Evolutionary conservation across 495 filamentous ascomycete genomes (phyloP).

Genomic region (Aspergillus funiculosus): DNA sequence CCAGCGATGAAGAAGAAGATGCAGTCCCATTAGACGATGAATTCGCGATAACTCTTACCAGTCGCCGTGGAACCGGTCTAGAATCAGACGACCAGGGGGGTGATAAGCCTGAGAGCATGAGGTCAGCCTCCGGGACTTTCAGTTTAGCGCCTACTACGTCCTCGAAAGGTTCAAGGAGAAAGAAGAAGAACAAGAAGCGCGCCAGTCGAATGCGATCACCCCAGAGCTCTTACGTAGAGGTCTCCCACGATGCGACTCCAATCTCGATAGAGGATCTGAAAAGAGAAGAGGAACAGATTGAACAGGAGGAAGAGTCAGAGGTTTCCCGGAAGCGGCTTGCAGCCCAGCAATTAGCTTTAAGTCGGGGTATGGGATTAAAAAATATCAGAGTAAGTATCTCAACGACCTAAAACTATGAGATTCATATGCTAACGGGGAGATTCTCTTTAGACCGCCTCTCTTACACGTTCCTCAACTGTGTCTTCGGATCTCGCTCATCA

Average conservation of each 20-base stretch:
- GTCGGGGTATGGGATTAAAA: slow-evolving; percentile 52
- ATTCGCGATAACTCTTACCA: slow-evolving; percentile 71
- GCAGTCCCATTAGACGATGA: slow-evolving; percentile 91
- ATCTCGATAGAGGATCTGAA: slow-evolving; percentile 68
- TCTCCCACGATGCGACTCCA: slow-evolving; percentile 23
- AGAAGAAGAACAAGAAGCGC: slow-evolving; percentile 22
- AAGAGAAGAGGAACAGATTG: slow-evolving; percentile 66
- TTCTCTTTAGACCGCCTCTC: slow-evolving; percentile 2
- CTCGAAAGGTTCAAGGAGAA: slow-evolving; percentile 38
- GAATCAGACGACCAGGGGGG: slow-evolving; percentile 66
- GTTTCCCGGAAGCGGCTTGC: slow-evolving; percentile 64
- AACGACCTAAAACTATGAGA: not conserved
- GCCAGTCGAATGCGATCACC: slow-evolving; percentile 27
- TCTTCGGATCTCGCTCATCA: slow-evolving; percentile 9
- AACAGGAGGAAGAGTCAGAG: slow-evolving; percentile 62
- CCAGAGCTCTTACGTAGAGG: slow-evolving; percentile 18
- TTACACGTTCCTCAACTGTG: slow-evolving; percentile 9
- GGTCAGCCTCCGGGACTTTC: slow-evolving; percentile 48
- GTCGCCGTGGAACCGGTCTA: slow-evolving; percentile 53
- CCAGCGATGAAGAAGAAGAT: slow-evolving; percentile 89
- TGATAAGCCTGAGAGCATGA: slow-evolving; percentile 60
- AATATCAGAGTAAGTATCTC: slow-evolving; percentile 20
- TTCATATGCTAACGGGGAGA: not conserved
- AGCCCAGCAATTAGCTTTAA: slow-evolving; percentile 64
- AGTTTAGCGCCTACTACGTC: slow-evolving; percentile 53